phyloP scores from a whole-genome alignment of 1,284 basidiomycete genomes.

The Puccinia horiana region DNA sequence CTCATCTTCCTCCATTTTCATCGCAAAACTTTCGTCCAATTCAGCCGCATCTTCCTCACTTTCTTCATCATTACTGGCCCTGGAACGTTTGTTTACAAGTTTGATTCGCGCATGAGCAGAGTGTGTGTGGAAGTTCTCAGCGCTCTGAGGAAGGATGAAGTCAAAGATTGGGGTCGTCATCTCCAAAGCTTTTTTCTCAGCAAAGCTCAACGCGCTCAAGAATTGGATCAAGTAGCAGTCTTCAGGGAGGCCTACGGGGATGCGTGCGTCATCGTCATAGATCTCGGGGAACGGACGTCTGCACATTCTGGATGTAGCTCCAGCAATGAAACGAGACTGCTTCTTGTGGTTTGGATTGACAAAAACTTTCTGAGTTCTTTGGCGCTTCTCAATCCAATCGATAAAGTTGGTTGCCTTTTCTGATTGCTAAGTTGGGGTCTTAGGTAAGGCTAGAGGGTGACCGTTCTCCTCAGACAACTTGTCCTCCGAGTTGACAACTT shows the following conservation, averaged over 20 bases:
- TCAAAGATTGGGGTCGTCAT: constrained; percentile 25
- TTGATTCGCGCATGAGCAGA: background rate
- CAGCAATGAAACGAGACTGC: background rate
- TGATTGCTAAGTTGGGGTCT: constrained; percentile 31
- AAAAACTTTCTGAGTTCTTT: background rate
- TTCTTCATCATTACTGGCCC: background rate
- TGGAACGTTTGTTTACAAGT: background rate
- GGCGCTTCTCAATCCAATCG: constrained; percentile 32
- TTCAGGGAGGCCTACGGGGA: constrained; percentile 32
- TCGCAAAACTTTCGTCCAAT: background rate
- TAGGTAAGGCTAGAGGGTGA: background rate
- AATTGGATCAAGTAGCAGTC: constrained; percentile 24
- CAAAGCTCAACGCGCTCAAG: background rate
- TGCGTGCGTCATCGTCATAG: background rate
- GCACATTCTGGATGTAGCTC: background rate
- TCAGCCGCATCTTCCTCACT: background rate
- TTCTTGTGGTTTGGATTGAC: background rate
- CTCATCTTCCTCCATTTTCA: constrained; percentile 21
- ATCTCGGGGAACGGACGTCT: background rate
- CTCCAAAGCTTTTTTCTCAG: constrained; percentile 24
- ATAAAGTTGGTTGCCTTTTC: constrained; percentile 37
- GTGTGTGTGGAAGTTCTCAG: background rate
- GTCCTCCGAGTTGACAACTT: constrained; percentile 36
- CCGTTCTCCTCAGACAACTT: constrained; percentile 12
- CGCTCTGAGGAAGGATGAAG: constrained; percentile 12